Base-by-base conservation (phyloP, 2,329 filamentous ascomycete genomes). In the Penicillium corylophilum region DNA sequence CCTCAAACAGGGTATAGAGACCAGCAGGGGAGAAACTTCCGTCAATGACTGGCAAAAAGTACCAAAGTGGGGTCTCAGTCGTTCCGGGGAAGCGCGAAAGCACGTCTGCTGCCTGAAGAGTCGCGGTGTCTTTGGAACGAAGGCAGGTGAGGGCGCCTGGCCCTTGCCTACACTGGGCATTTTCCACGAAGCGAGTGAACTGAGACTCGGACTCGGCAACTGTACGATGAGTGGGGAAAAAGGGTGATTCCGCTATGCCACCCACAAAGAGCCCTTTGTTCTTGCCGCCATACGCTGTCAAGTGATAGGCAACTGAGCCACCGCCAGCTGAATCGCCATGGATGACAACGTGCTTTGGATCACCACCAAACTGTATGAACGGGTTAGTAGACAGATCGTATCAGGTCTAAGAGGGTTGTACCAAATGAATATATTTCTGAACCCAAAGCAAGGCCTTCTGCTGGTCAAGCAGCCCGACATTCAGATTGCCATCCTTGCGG, bases 391-490 rank as follows among this genome's bases (percentile, higher is more conserved):
- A 16, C 7, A n/a, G 15, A 13, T 15, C n/a, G 7, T 7, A 20
- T 18, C 12, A 20, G 10, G 35, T n/a, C n/a, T 18, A 16, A 20
- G 35, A 18, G 35, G n/a, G 20, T 5, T 13, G 6, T 38, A 38
- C 35, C 18, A 43, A 49, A 1, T 51, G 47, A 33, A 87, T 84
- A 53, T 87, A 72, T 28, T 76, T 70, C 61, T 82, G 76, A 0
- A 85, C 77, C 85, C 85, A 87, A 47, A 79, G 64, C 48, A 87
- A 64, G 4, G 80, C 71, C 23, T 79, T 74, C 28, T 82, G 74
- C 67, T 87, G 83, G 59, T 88, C 84, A 4, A 85, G 71, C 6
- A 87, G 66, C 1, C 85, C 85, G 5, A 72, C 81, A 61, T 88
- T 87, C 12, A 86, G 72, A 40, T 77, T 74, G 2, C 83, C 83